Conservation (phyloP, 768 basidiomycete genomes). For the Pulveroboletus sp. region DNA sequence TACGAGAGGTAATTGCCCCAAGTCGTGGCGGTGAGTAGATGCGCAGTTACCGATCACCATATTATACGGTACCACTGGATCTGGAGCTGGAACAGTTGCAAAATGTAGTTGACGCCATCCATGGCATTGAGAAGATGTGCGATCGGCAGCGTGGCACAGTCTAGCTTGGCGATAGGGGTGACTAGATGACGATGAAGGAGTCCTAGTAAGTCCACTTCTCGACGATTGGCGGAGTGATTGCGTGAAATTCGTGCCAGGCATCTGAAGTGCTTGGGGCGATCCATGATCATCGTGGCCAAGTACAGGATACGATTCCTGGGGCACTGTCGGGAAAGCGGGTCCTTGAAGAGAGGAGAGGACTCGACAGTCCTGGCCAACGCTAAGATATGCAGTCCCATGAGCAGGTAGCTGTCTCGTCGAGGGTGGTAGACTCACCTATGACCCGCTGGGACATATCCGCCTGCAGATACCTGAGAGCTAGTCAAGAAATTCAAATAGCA, state of each 20-base stretch:
- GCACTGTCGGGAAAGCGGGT: background rate
- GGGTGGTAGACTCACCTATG: constrained; percentile 13
- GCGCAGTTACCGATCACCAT: background rate
- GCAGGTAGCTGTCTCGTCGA: constrained; percentile 3
- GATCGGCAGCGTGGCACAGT: constrained; percentile 13
- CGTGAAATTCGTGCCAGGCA: background rate
- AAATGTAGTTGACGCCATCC: constrained; percentile 1
- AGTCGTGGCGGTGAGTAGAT: background rate
- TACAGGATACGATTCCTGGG: constrained; percentile 6
- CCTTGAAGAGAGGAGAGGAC: background rate
- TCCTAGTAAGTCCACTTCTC: constrained; percentile 4
- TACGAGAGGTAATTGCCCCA: background rate
- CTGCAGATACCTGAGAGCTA: background rate
- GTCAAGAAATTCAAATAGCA: constrained; percentile 8
- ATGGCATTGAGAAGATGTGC: background rate
- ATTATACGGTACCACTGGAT: background rate
- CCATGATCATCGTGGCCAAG: background rate
- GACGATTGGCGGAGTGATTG: constrained; percentile 5
- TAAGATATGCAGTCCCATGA: constrained; percentile 10
- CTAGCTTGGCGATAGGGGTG: constrained; percentile 17
- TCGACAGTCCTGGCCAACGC: constrained; percentile 5
- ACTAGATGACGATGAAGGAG: constrained; percentile 1
- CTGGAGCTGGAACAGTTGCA: background rate
- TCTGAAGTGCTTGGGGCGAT: background rate
- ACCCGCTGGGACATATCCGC: background rate